Evolutionary conservation across 805 yeast species (phyloP).

Genomic region (Teunomyces atbi): DNA sequence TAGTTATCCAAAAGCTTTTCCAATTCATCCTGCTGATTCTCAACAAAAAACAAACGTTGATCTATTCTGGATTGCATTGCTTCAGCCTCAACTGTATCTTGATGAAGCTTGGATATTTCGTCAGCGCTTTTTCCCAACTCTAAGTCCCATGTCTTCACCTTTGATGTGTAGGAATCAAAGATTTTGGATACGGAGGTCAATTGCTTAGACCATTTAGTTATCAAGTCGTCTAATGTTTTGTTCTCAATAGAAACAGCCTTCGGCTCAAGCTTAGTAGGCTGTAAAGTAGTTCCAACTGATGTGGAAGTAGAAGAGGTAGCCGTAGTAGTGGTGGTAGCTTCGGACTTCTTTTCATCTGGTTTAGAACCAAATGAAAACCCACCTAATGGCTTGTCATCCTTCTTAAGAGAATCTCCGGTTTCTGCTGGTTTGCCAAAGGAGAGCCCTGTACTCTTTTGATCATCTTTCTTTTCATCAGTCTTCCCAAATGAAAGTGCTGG

Average conservation of each 20-base stretch:
- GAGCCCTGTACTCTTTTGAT: slow-evolving; percentile 6
- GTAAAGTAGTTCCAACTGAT: slow-evolving; percentile 29
- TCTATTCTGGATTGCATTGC: slow-evolving; percentile 82
- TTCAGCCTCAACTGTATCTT: slow-evolving; percentile 79
- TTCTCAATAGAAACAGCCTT: slow-evolving; percentile 78
- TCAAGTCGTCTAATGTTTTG: slow-evolving; percentile 88
- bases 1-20: slow-evolving; percentile 79
- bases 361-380: slow-evolving; percentile 23
- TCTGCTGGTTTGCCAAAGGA: slow-evolving; percentile 20
- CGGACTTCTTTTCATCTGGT: slow-evolving; percentile 9
- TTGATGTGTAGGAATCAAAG: slow-evolving; percentile 71
- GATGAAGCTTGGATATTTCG: slow-evolving; percentile 72
- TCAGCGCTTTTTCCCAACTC: slow-evolving; percentile 82
- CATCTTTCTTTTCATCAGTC: slow-evolving; percentile 1
- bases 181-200: slow-evolving; percentile 68
- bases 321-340: slow-evolving; percentile 6
- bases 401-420: slow-evolving; percentile 19
- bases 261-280: slow-evolving; percentile 58
- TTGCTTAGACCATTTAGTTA: slow-evolving; percentile 90
- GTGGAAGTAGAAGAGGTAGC: slow-evolving; percentile 16
- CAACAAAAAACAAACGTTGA: slow-evolving; percentile 80
- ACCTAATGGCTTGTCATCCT: slow-evolving; percentile 19
- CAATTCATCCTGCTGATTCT: slow-evolving; percentile 88
- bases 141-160: slow-evolving; percentile 83
- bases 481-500: background rate